Evolutionary conservation across 306 rosid genomes (phyloP), one percentile per base, ranked within the genome.

Genomic region (Ziziphus jujuba): DNA sequence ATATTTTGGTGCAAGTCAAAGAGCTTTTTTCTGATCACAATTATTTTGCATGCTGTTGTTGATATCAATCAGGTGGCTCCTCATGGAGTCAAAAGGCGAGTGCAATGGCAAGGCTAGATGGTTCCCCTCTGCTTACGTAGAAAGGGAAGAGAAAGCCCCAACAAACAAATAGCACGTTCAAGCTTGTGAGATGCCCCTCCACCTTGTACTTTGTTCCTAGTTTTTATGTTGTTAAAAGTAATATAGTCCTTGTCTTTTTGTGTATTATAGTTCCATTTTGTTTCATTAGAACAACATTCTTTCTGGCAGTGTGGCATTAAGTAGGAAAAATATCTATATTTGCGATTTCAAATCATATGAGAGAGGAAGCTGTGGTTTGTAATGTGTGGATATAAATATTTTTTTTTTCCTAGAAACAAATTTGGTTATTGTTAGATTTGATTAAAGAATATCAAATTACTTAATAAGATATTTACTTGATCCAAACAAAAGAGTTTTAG

Each of bases 91-190:
- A 9, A 84, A 89, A 84, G 98, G 98, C 82, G 87, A 87, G 74
- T 83, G 82, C 77, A 74, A 84, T 1, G 88, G 93, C 69, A 79
- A 83, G 77, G 82, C 89, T 22, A 96, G 97, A 63, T 87, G 98
- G 98, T 92, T 90, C 83, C 98, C 98, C 69, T 86, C 97, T 11
- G 98, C 98, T 59, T 92, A 92, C 61, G 83, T 90, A 38, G 88
- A 82, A 77, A 79, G 72, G 80, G 88, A 84, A 65, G 92, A 92
- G 70, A 73, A 71, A 38, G 77, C 77, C 59, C 87, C 79, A n/a
- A 81, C 78, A 31, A 79, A 47, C 82, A 85, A 74, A 48, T 73
- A 50, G 0, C 25, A 61, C 59, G 51, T 65, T 60, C 52, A 24
- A 51, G 35, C 38, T 47, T 40, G n/a, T 61, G 65, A 10, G 10